Evolutionary conservation across 2,329 filamentous ascomycete species (phyloP), one percentile per base, ranked within the genome.

Genomic region (Monosporascus sp.): DNA sequence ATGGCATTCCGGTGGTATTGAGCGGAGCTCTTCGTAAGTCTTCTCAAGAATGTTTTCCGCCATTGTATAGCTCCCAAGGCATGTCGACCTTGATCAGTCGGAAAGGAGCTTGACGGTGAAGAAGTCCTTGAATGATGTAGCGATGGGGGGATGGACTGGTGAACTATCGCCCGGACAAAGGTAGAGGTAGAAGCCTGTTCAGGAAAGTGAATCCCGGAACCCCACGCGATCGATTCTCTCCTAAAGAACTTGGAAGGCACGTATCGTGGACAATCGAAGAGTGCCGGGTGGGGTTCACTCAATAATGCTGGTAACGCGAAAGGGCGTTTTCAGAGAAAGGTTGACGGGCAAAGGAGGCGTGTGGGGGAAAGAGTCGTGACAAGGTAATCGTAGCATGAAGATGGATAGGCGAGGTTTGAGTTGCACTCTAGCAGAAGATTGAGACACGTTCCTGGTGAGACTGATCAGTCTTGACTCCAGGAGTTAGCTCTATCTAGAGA

Each of bases 1-100:
- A 63, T 91, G 88, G 24, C 76, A 71, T 15, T 79, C 70, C n/a
- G 67, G 43, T 3, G 74, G 72, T n/a, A 79, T 69, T 45, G 56
- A 55, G 51, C 55, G 51, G 17, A 46, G 43, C 43, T 46, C 43
- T 24, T 46, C 43, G 14, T 46, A 46, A 5, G 43, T 46, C 9
- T 46, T 46, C 15, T 46, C 43, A 46, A 46, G 43, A 17, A 46
- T 26, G 22, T 46, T 28, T 17, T 46, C 43, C 7, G 41, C 41
- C 43, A 46, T 46, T 46, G 9, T 28, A 17, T 3, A 24, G 31
- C 17, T n/a, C 26, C 43, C 43, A 18, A n/a, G 43, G 15, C 43
- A 46, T 46, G 24, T 18, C 43, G 24, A 17, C 24, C 11, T 17
- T 46, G 22, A 24, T 20, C 9, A 2, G 41, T n/a, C 17, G 20